Evolutionary conservation across 352 stramenopile species (phyloP).

Genomic region (Pythium guiyangense): DNA sequence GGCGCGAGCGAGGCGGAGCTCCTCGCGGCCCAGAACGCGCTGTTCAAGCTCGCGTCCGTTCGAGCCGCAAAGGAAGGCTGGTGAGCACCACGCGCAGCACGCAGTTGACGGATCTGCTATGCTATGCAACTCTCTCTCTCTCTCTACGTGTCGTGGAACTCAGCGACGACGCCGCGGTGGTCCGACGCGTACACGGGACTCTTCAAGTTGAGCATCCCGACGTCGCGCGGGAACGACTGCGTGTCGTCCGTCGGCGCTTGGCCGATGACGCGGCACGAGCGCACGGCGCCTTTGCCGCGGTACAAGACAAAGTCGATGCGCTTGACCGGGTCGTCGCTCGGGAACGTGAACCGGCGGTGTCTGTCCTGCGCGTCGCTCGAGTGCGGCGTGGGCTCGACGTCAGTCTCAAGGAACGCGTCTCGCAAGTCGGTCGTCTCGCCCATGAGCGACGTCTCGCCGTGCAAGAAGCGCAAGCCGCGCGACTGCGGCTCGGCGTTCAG

Average conservation of each 20-base stretch:
- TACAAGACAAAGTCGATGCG: slow-evolving; percentile 86
- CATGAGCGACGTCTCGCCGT: slow-evolving; percentile 47
- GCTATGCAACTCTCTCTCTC: neutral
- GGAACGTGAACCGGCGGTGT: slow-evolving; percentile 73
- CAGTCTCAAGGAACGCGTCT: slow-evolving; percentile 69
- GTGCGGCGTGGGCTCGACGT: slow-evolving; percentile 52
- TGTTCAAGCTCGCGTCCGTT: too few species aligned
- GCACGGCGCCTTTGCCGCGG: slow-evolving; percentile 54
- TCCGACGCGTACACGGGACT: slow-evolving; percentile 84
- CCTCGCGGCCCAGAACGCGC: too few species aligned
- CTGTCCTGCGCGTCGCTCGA: slow-evolving; percentile 43
- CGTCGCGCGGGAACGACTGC: too few species aligned
- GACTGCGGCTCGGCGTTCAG: slow-evolving; percentile 86
- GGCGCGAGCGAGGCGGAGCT: too few species aligned
- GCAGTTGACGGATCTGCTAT: too few species aligned
- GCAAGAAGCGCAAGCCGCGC: slow-evolving; percentile 71
- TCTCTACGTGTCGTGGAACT: slow-evolving; percentile 26
- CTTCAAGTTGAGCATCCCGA: slow-evolving; percentile 71
- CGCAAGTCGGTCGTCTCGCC: slow-evolving; percentile 60
- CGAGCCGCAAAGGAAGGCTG: too few species aligned
- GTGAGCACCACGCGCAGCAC: too few species aligned
- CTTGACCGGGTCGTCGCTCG: slow-evolving; percentile 78
- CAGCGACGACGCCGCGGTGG: slow-evolving; percentile 74
- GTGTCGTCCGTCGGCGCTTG: slow-evolving; percentile 65
- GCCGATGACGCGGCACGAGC: slow-evolving; percentile 71